Base-by-base conservation (phyloP, 2,329 filamentous ascomycete species). In the Pezicula rhizophila region DNA sequence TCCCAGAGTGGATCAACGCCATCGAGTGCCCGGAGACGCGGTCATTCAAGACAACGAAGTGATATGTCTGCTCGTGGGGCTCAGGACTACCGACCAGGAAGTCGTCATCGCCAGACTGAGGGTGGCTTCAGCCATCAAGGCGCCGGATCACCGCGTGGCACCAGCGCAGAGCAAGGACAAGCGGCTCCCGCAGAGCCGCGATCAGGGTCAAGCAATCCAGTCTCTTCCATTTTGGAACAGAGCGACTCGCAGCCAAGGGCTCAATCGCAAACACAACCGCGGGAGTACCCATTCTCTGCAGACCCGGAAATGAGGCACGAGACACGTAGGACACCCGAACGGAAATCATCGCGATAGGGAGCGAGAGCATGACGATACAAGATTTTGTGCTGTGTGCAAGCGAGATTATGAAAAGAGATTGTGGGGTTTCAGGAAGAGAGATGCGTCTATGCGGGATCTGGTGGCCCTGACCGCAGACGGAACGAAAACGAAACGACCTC, bases 11-110 rank as follows among this genome's bases (percentile, higher is more conserved):
- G 73, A 44, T 70, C 75, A 51, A 74, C 76, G 15, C 70, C 74
- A 4, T 68, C 75, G 38, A 79, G 78, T 48, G 76, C 76, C 56
- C 75, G 78, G 63, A 73, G 78, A 53, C 71, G 77, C 53, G 78
- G 76, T 42, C 83, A 87, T 62, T 79, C 77, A 42, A 76, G 84
- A 54, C 79, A 84, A 58, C 75, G 77, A 60, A 87, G 83, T 66
- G 84, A 86, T 61, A 65, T 80, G 51, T 70, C 71, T 8, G 72
- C 59, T 34, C 57, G 61, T 41, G 59, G 60, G 3, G 31, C 46
- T 23, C 59, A 62, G 39, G 53, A 55, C n/a, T 64, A 61, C 40
- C 66, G 72, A 41, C 65, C 68, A 11, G 57, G 61, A 14, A 70
- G 67, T 45, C 68, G 73, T n/a, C 61, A 64, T 50, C 60, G 56